These are phyloP conservation scores for Hibiscus syriacus DNA, from an alignment of 345 rosid species.

Conservation along the genomic window DNA sequence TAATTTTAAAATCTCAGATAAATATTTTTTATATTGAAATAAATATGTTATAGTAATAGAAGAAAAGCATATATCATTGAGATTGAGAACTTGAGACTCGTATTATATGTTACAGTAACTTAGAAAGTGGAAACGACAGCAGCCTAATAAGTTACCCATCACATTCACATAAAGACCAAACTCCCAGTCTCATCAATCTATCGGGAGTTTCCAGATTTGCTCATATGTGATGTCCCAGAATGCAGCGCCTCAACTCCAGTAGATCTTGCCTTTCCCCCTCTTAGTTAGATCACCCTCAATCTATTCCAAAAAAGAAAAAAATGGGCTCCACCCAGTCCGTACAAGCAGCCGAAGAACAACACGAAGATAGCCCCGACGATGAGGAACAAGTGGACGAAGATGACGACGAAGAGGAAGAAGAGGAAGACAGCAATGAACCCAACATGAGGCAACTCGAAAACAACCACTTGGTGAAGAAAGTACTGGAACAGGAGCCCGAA, in stretches of 20 bases:
- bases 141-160: no score
- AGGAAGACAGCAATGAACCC: constrained; percentile 27
- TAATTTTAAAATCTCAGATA: no score
- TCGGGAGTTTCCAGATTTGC: no score
- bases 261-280: constrained; percentile 9
- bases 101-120: no score
- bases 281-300: constrained; percentile 9
- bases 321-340: constrained; percentile 77
- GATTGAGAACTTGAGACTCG: no score
- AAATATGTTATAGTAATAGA: no score
- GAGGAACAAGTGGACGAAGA: constrained; percentile 35
- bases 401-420: constrained; percentile 18
- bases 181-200: no score
- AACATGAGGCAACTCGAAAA: constrained; percentile 22
- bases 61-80: no score
- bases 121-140: no score
- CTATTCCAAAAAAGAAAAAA: not conserved
- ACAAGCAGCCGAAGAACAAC: constrained; percentile 27
- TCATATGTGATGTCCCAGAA: not conserved
- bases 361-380: constrained; percentile 38
- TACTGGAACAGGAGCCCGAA: constrained; percentile 84
- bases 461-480: constrained; percentile 56
- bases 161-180: no score
- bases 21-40: no score
- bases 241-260: not conserved